Evolutionary conservation across 2,329 filamentous ascomycete species (phyloP), one percentile per base, ranked within the genome.

Genomic region (Monilinia fructicola): DNA sequence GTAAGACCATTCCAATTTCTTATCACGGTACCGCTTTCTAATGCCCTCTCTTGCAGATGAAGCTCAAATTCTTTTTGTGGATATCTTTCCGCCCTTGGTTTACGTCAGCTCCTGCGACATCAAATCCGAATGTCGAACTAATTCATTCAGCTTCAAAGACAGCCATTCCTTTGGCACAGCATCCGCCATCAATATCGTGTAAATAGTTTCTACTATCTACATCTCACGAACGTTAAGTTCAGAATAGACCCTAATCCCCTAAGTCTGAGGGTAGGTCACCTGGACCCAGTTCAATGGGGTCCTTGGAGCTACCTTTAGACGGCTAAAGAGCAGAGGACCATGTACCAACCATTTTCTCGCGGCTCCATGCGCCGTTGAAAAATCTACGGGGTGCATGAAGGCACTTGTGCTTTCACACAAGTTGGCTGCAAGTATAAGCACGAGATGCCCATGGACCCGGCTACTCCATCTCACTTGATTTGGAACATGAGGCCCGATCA

Each of bases 401-500:
- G 92, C 28, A 87, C 90, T 54, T 97, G 93, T 76, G 90, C 90
- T 69, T 97, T 92, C 77, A 87, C 85, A 5, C 91, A 95, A 76
- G 89, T 93, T 75, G 93, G 93, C 0, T 97, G 93, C 80, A 87
- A 88, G 71, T 97, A 88, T 81, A 94, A 92, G 79, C 93, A 97
- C 77, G 91, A 95, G 76, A 96, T 97, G 90, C 93, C 93, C 0
- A 77, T 80, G 31, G 87, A 93, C 70, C 81, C 81, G 60, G 79
- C 81, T 0, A 90, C 87, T 1, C 85, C 96, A 71, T 79, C 2
- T 31, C 7, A 21, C 85, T 4, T 21, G 16, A 21, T 5, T 84
- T 96, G 2, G 87, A 86, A 70, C 83, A 87, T 69, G 86, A 85
- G 0, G 78, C 84, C n/a, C 86, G 21, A n/a, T 48, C 44, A 3